These are phyloP conservation scores for Myochromella boudieri DNA, from an alignment of 768 basidiomycete species.

Conservation along the genomic window DNA sequence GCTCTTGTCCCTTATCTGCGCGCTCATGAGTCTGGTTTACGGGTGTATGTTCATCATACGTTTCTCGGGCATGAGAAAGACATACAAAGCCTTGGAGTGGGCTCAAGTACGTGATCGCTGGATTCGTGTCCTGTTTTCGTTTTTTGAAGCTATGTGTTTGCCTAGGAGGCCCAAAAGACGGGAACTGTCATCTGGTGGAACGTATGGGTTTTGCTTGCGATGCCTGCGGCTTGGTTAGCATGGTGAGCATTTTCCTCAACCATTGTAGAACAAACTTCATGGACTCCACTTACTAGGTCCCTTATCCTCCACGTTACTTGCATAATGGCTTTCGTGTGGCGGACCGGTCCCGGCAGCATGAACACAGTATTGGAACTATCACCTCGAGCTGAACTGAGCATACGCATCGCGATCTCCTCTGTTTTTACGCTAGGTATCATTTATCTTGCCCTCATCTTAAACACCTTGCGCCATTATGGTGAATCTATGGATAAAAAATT, in stretches of 20 bases:
- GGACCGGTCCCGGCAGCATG: constrained; percentile 47
- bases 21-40: constrained; percentile 68
- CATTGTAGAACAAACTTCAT: background rate
- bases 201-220: constrained; percentile 61
- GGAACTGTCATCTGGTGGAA: constrained; percentile 45
- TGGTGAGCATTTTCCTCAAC: constrained; percentile 36
- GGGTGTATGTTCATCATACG: constrained; percentile 74
- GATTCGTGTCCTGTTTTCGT: constrained; percentile 41
- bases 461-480: constrained; percentile 55
- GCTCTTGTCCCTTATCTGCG: constrained; percentile 61
- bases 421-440: constrained; percentile 51
- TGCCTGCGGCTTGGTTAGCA: constrained; percentile 60
- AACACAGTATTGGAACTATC: constrained; percentile 32
- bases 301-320: constrained; percentile 49
- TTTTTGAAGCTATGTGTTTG: background rate
- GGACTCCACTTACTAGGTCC: constrained; percentile 31
- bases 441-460: constrained; percentile 50
- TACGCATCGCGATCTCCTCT: constrained; percentile 54
- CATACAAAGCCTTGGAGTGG: constrained; percentile 71
- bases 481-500: constrained; percentile 32
- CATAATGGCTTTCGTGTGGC: constrained; percentile 61
- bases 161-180: constrained; percentile 48
- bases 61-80: constrained; percentile 69
- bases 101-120: constrained; percentile 57
- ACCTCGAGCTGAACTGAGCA: constrained; percentile 43